Percentiles rank a stretch among this genome's conserved stretches.
Evolutionary conservation across 345 rosid species (phyloP).

Genomic region (Viola odorata): DNA sequence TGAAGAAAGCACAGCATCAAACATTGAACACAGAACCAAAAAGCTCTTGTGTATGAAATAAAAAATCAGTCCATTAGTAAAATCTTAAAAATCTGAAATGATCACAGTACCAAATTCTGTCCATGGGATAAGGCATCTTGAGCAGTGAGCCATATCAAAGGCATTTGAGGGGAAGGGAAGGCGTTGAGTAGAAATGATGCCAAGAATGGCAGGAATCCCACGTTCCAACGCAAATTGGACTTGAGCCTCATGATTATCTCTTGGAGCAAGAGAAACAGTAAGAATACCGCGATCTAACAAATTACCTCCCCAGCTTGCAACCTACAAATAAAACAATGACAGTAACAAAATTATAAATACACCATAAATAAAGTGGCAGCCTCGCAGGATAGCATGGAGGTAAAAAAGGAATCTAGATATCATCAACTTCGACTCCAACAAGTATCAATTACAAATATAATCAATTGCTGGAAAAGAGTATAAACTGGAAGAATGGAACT

Average conservation of each 20-base stretch:
- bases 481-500: conserved; percentile 15
- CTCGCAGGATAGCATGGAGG: neutral
- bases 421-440: neutral
- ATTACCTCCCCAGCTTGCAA: conserved; percentile 99
- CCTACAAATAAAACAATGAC: conserved; percentile 34
- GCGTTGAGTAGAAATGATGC: conserved; percentile 95
- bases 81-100: neutral
- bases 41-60: neutral
- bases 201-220: conserved; percentile 94
- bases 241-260: conserved; percentile 99
- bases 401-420: neutral
- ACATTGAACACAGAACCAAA: neutral
- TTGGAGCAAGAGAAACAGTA: conserved; percentile 91
- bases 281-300: conserved; percentile 81
- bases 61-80: neutral
- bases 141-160: conserved; percentile 99
- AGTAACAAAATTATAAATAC: too few relatives aligned
- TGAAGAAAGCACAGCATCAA: neutral
- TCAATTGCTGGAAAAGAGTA: too few relatives aligned
- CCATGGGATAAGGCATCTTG: conserved; percentile 99
- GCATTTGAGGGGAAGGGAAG: conserved; percentile 95
- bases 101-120: conserved; percentile 71
- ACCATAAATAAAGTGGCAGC: too few relatives aligned
- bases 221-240: conserved; percentile 98
- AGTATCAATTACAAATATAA: too few relatives aligned